Base-by-base conservation (phyloP, 2,329 filamentous ascomycete genomes). In the Cordyceps cicadae region DNA sequence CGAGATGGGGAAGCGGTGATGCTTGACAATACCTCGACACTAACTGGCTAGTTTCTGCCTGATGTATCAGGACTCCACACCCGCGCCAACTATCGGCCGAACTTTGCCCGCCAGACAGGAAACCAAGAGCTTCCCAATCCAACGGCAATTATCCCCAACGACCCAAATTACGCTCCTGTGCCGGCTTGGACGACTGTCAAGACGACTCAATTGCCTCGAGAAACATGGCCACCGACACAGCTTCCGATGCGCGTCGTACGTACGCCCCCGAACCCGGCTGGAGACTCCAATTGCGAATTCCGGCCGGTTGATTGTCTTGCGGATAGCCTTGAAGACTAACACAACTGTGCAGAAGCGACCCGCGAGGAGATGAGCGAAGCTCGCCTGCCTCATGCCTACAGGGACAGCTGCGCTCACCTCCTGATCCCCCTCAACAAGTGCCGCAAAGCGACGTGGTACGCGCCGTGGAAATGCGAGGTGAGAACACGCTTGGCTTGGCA, bases 381-480 rank as follows among this genome's bases (percentile, higher is more conserved):
- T 67, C 87, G 85, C 71, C 83, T 97, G 56, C 93, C 94, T 14
- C 77, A 97, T 59, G 83, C 89, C 69, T 99, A 99, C 83, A 86
- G 94, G 74, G 94, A 99, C 78, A 92, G 87, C 78, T 99, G 94
- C 79, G 94, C 92, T 64, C 87, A 94, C 77, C 88, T 99, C 52
- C 81, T 97, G 64, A 97, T 97, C 65, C 94, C 94, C 17, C 83
- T 99, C 68, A 99, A 99, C 80, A 88, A 89, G 71, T 99, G 94
- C 83, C 92, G 94, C 64, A 84, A 85, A 77, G 88, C 95, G 68
- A 89, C 91, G 65, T 97, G 89, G 80, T 99, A 96, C 76, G 79
- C 97, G 70, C 92, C 92, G 19, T 99, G 94, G 94, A 97, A 96
- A 83, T 99, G 94, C 76, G 86, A 90, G 84, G 94, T 97, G 83